phyloP scores from a whole-genome alignment of 495 filamentous ascomycete genomes.

The Cladorrhinum samala region DNA sequence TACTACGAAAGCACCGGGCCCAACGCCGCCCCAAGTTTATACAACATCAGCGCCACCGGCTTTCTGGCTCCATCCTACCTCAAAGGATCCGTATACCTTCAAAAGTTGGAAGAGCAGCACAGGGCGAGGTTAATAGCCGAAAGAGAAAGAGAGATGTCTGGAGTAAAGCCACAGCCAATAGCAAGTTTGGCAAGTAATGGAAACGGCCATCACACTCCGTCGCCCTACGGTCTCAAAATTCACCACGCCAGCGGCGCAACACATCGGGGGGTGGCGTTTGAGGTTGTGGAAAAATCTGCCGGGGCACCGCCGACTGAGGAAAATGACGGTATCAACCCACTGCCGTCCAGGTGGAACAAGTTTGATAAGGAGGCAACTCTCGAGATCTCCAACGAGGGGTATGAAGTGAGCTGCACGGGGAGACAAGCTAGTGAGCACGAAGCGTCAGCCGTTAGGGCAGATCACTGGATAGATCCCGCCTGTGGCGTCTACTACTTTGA shows the following conservation, averaged over 20 bases:
- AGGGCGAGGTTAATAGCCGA: slow-evolving; percentile 47
- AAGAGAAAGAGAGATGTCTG: slow-evolving; percentile 25
- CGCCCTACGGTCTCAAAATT: slow-evolving; percentile 43
- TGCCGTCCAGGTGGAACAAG: slow-evolving; percentile 80
- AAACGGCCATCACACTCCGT: slow-evolving; percentile 39
- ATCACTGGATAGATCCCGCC: slow-evolving; percentile 85
- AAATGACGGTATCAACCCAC: slow-evolving; percentile 53
- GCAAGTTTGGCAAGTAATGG: slow-evolving; percentile 57
- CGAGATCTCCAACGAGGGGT: slow-evolving; percentile 68
- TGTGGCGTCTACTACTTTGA: slow-evolving; percentile 97
- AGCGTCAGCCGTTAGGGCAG: slow-evolving; percentile 75
- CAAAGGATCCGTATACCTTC: slow-evolving; percentile 65
- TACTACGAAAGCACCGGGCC: slow-evolving; percentile 2
- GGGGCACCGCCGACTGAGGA: slow-evolving; percentile 34
- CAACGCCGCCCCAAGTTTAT: slow-evolving; percentile 14
- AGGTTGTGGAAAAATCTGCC: slow-evolving; percentile 76
- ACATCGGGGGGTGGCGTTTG: slow-evolving; percentile 77
- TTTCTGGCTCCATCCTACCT: slow-evolving; percentile 84
- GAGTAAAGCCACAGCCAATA: slow-evolving; percentile 25
- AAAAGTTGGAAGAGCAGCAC: slow-evolving; percentile 64
- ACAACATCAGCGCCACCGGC: slow-evolving; percentile 19
- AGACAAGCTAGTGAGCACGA: slow-evolving; percentile 57
- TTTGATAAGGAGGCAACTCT: slow-evolving; percentile 66
- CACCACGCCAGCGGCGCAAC: slow-evolving; percentile 46
- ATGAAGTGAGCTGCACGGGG: slow-evolving; percentile 67